Conservation (phyloP, 108 stramenopile species). For the Fragilariopsis cylindrus region DNA sequence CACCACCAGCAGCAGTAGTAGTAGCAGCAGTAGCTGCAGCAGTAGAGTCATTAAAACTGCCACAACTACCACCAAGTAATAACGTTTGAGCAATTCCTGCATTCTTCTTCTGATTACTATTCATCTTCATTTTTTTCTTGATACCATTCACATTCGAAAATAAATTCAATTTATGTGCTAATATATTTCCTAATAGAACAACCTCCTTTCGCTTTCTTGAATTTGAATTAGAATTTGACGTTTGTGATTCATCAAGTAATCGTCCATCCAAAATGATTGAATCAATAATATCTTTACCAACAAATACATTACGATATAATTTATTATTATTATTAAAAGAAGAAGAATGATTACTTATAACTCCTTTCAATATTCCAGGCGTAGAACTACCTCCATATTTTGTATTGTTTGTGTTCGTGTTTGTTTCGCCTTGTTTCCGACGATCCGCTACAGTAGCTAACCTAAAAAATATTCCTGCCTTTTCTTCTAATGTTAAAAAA, state of each 20-base stretch:
- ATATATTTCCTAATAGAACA: neutral
- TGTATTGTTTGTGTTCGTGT: neutral
- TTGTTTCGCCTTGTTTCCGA: neutral
- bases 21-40: neutral
- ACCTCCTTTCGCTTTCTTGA: neutral
- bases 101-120: neutral
- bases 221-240: too few relatives aligned
- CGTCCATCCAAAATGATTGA: neutral
- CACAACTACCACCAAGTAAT: neutral
- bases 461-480: neutral
- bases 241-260: neutral
- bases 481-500: neutral
- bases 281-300: constrained; percentile 6
- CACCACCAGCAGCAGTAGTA: neutral
- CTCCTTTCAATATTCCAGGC: too few relatives aligned
- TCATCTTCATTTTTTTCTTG: neutral
- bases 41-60: neutral
- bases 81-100: neutral
- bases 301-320: neutral
- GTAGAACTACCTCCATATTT: too few relatives aligned
- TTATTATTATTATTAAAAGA: neutral
- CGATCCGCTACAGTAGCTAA: neutral
- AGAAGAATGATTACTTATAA: too few relatives aligned
- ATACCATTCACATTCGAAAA: neutral
- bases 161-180: neutral